phyloP scores from a whole-genome alignment of 2,329 filamentous ascomycete species.

The Colletotrichum orchidophilum region DNA sequence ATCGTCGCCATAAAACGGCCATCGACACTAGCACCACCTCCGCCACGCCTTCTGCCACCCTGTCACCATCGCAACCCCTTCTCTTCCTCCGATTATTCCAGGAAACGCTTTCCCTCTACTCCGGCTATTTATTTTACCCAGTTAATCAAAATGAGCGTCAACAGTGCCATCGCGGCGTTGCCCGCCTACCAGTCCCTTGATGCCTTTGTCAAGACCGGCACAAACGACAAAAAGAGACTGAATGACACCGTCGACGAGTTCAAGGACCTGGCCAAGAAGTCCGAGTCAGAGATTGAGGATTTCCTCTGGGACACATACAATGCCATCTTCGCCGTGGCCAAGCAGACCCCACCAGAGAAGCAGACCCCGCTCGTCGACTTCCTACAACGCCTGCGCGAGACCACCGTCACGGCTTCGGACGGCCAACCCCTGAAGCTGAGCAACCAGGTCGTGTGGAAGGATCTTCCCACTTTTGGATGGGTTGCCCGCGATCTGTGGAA shows the following conservation, averaged over 20 bases:
- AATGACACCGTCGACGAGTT: constrained; percentile 29
- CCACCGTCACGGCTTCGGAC: constrained; percentile 22
- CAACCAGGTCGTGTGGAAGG: constrained; percentile 39
- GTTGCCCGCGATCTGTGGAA: constrained; percentile 40
- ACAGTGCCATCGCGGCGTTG: constrained; percentile 5
- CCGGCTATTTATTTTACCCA: not conserved
- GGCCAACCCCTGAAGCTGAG: constrained; percentile 36
- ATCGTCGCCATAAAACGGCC: not conserved
- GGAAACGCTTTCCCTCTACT: not conserved
- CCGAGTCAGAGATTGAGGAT: constrained; percentile 26
- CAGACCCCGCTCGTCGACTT: constrained; percentile 39
- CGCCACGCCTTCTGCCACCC: not conserved
- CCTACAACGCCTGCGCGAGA: constrained; percentile 34
- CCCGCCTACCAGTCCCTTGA: constrained; percentile 24
- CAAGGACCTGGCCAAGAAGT: constrained; percentile 15
- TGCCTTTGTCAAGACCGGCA: constrained; percentile 2
- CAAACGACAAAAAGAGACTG: not conserved
- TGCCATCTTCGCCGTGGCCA: constrained; percentile 37
- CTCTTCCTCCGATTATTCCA: not conserved
- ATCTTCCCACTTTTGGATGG: constrained; percentile 41
- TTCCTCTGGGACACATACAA: constrained; percentile 37
- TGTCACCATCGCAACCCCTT: not conserved
- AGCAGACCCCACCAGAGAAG: constrained; percentile 32
- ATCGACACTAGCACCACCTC: not conserved
- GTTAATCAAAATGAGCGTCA: not conserved